These are phyloP conservation scores for Saccharomycopsis schoenii DNA, from an alignment of 805 yeast genomes.

Conservation along the genomic window DNA sequence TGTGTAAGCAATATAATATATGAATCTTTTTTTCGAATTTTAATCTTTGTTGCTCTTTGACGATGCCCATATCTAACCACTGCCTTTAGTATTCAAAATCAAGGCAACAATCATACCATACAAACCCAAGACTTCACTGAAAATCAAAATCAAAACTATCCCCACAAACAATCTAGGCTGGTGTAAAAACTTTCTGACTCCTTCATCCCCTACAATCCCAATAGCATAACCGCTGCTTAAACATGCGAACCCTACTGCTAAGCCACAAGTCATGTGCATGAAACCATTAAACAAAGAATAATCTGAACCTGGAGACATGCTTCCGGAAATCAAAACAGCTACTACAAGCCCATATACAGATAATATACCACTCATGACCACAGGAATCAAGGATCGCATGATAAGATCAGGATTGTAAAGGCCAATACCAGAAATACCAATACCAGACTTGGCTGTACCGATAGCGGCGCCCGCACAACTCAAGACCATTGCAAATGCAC, in stretches of 20 bases:
- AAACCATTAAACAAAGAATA: constrained; percentile 93
- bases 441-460: constrained; percentile 97
- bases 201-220: constrained; percentile 91
- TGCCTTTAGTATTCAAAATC: constrained; percentile 83
- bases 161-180: constrained; percentile 87
- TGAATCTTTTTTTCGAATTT: background rate
- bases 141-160: constrained; percentile 78
- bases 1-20: background rate
- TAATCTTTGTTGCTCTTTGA: background rate
- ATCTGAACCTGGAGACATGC: constrained; percentile 63
- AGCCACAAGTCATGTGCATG: constrained; percentile 94
- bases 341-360: constrained; percentile 97
- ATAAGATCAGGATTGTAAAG: constrained; percentile 94
- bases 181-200: constrained; percentile 80
- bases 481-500: constrained; percentile 84
- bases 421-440: constrained; percentile 97
- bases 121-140: constrained; percentile 82
- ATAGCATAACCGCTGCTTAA: constrained; percentile 94
- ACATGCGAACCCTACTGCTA: constrained; percentile 94
- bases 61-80: constrained; percentile 32
- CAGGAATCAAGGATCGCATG: constrained; percentile 94
- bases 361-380: constrained; percentile 94
- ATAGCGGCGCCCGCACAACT: constrained; percentile 98
- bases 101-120: constrained; percentile 95
- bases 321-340: constrained; percentile 80